Evolutionary conservation across 306 rosid genomes (phyloP).

Genomic region (Cucurbita pepo): DNA sequence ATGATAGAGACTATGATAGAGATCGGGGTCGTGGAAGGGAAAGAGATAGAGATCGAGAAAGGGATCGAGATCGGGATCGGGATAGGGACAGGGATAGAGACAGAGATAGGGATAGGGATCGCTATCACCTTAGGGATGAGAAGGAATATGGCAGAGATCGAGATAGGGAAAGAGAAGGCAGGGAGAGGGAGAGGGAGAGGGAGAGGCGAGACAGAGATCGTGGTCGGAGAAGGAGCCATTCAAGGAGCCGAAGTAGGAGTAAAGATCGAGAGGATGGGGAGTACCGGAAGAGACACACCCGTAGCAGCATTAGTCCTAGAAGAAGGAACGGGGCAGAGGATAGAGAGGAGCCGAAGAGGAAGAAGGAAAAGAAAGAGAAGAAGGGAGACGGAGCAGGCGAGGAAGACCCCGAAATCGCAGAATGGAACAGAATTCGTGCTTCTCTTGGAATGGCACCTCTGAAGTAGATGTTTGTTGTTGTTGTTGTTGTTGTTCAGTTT

Average conservation of each 20-base stretch:
- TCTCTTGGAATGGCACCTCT: slow-evolving; percentile 84
- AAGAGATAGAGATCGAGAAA: slow-evolving; percentile 54
- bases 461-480: slow-evolving; percentile 8
- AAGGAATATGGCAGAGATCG: slow-evolving; percentile 52
- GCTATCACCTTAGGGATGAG: slow-evolving; percentile 47
- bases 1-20: slow-evolving; percentile 59
- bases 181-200: slow-evolving; percentile 78
- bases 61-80: slow-evolving; percentile 34
- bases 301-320: slow-evolving; percentile 45
- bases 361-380: slow-evolving; percentile 50
- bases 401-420: slow-evolving; percentile 8
- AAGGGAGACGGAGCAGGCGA: slow-evolving; percentile 26
- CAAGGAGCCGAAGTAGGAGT: slow-evolving; percentile 86
- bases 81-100: slow-evolving; percentile 42
- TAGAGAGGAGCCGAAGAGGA: slow-evolving; percentile 66
- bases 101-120: slow-evolving; percentile 61
- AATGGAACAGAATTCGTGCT: slow-evolving; percentile 62
- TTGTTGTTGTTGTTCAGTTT: not conserved
- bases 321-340: slow-evolving; percentile 57
- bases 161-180: slow-evolving; percentile 46
- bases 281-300: slow-evolving; percentile 59
- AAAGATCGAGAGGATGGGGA: slow-evolving; percentile 58
- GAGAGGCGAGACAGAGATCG: slow-evolving; percentile 88
- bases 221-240: slow-evolving; percentile 72
- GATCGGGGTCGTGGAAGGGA: slow-evolving; percentile 58